A percentile compares a stretch with the other conserved stretches of the same genome.
These are phyloP conservation scores for Filosporella fistucella DNA, from an alignment of 495 filamentous ascomycete species.

Conservation along the genomic window DNA sequence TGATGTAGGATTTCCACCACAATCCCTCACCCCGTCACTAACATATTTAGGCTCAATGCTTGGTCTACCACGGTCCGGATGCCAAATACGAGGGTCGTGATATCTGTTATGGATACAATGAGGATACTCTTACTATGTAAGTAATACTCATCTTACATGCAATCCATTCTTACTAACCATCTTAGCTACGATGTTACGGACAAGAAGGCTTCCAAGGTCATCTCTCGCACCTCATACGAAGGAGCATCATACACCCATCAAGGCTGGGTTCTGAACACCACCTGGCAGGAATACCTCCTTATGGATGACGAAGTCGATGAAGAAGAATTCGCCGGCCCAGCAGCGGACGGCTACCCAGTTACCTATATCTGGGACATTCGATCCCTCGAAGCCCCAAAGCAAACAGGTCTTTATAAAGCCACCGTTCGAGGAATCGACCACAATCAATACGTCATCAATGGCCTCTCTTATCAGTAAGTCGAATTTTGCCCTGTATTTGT, in stretches of 20 bases:
- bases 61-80: constrained; percentile 54
- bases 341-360: constrained; percentile 41
- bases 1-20: no score
- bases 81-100: constrained; percentile 45
- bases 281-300: constrained; percentile 49
- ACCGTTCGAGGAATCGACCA: constrained; percentile 50
- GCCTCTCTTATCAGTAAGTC: constrained; percentile 50
- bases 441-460: constrained; percentile 56
- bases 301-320: constrained; percentile 61
- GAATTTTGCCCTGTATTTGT: no score
- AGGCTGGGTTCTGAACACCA: constrained; percentile 50
- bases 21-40: no score
- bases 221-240: constrained; percentile 52
- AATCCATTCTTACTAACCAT: not conserved
- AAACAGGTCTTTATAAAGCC: constrained; percentile 51
- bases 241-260: constrained; percentile 59
- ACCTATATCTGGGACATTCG: constrained; percentile 56
- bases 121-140: constrained; percentile 39
- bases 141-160: not conserved
- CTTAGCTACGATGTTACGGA: constrained; percentile 49
- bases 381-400: constrained; percentile 40
- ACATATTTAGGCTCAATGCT: no score
- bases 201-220: constrained; percentile 39
- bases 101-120: constrained; percentile 58
- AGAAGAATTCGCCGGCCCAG: constrained; percentile 39